Evolutionary conservation across 1,139 yeast species (phyloP).

Genomic region (Debaryomyces sp.): DNA sequence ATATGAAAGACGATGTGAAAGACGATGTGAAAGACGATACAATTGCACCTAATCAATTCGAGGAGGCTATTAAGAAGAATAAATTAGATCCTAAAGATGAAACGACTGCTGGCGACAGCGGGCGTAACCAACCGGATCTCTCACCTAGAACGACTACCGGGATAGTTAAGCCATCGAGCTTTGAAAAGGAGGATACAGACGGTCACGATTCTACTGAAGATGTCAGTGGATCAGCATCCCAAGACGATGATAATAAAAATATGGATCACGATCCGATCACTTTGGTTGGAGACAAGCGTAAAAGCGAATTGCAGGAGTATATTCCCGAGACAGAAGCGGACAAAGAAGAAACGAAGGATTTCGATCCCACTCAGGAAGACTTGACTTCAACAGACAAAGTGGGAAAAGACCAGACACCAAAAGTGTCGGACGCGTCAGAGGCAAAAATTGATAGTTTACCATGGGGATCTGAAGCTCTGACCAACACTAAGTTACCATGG

Average conservation of each 20-base stretch:
- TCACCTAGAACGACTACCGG: not conserved
- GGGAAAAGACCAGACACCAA: not conserved
- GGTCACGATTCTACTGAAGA: not conserved
- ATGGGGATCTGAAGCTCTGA: not conserved
- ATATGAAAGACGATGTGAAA: not conserved
- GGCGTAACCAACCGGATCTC: not conserved
- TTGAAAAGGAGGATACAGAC: not conserved
- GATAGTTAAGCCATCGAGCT: not conserved
- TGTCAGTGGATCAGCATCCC: not conserved
- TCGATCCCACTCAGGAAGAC: conserved; percentile 17
- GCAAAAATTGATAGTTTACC: not conserved
- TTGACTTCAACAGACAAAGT: conserved; percentile 5
- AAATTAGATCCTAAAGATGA: conserved; percentile 11
- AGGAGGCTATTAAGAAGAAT: conserved; percentile 15
- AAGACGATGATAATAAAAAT: not conserved
- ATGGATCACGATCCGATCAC: conserved; percentile 11
- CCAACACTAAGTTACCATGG: not conserved
- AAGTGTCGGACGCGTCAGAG: not conserved
- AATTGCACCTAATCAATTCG: conserved; percentile 11
- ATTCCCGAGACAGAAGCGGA: conserved; percentile 14
- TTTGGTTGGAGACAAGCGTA: conserved; percentile 17
- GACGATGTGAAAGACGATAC: not conserved
- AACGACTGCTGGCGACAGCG: not conserved
- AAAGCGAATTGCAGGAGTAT: conserved; percentile 17
- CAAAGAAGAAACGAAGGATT: conserved; percentile 7